Conservation (phyloP, 768 basidiomycete genomes). For the Leccinum pellstonianum region DNA sequence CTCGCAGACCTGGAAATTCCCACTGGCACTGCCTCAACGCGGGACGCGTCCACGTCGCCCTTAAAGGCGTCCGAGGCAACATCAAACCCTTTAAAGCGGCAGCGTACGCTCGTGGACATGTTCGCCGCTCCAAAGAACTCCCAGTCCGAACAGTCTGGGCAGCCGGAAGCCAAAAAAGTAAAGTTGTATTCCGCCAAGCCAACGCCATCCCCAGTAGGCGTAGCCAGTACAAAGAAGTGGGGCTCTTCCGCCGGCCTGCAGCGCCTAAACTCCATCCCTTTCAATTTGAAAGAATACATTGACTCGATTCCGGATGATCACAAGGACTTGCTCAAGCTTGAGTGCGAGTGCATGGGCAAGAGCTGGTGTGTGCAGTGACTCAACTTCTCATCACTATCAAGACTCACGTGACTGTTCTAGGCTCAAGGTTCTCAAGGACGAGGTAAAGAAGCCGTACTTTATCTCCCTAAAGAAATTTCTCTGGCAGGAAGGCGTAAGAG, state of each 20-base stretch:
- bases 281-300: slow-evolving; percentile 54
- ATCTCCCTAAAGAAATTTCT: slow-evolving; percentile 68
- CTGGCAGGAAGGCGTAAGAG: slow-evolving; percentile 60
- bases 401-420: slow-evolving; percentile 36
- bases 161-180: slow-evolving; percentile 45
- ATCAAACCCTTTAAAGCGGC: slow-evolving; percentile 44
- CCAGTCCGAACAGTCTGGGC: slow-evolving; percentile 19
- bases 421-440: slow-evolving; percentile 72
- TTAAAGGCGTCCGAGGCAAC: slow-evolving; percentile 25
- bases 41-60: slow-evolving; percentile 16
- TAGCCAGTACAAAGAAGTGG: slow-evolving; percentile 8
- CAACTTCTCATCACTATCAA: not conserved
- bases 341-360: slow-evolving; percentile 71
- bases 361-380: slow-evolving; percentile 49
- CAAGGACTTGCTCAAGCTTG: slow-evolving; percentile 57
- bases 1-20: slow-evolving; percentile 44
- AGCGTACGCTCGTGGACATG: slow-evolving; percentile 68
- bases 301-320: slow-evolving; percentile 58
- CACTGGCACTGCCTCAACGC: slow-evolving; percentile 10
- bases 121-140: slow-evolving; percentile 39
- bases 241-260: slow-evolving; percentile 23
- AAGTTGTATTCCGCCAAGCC: slow-evolving; percentile 36
- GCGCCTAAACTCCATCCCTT: slow-evolving; percentile 64
- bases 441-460: slow-evolving; percentile 78
- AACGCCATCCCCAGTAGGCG: slow-evolving; percentile 23